Base-by-base conservation (phyloP, 2,329 filamentous ascomycete genomes). In the Fusarium sp. region DNA sequence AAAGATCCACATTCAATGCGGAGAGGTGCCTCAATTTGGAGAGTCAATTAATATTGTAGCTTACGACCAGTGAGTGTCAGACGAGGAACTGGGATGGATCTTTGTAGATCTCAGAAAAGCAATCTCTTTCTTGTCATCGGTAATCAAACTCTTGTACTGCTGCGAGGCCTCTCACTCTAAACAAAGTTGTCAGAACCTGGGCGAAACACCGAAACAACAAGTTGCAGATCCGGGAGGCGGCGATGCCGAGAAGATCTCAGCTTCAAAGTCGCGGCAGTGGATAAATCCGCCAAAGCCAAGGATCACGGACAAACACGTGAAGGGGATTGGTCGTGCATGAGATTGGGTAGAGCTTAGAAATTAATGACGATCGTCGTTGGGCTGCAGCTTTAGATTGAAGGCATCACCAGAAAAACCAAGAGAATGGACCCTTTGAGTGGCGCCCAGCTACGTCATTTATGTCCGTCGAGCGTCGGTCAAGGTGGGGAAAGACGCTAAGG, bases 221-320 rank as follows among this genome's bases (percentile, higher is more conserved):
- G 46, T 23, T 65, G 58, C 43, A 65, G 55, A 70, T 71, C 67
- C 65, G 45, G 53, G 41, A 56, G 49, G 49, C 64, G 68, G 68
- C 49, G 68, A 62, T 62, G 68, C 68, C 68, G 68, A 70, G 68
- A 31, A 49, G 63, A 61, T 71, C 62, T 56, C 45, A 63, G 43
- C 37, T 62, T 52, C 44, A 55, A 42, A 42, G 34, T 51, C 41
- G 45, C 53, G 34, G 50, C 44, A 56, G 37, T 66, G 56, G 56
- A 43, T 45, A 45, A 34, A 50, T 13, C 58, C 49, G 31, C 34
- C 50, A 41, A 41, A 26, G 49, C 23, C 49, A 51, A 23, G 45
- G n/a, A 25, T 30, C 48, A 53, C n/a, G 12, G 19, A 7, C 21
- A 18, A 43, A 23, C 31, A 41, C 23, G n/a, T 44, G 51, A 64